phyloP scores from a whole-genome alignment of 805 yeast species.

The Kuraishia borneana region DNA sequence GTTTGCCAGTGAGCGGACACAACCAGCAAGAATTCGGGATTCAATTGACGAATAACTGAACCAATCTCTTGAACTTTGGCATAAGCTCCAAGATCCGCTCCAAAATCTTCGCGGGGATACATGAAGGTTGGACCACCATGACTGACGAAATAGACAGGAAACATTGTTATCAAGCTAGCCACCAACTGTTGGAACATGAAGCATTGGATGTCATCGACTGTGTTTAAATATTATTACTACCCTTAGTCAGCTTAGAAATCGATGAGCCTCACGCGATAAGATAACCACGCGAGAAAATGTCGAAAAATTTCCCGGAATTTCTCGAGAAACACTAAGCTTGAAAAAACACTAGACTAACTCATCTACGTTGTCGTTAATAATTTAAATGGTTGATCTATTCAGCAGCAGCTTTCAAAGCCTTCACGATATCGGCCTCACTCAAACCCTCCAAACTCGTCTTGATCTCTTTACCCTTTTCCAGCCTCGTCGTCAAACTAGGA shows the following conservation, averaged over 20 bases:
- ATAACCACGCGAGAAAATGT: too few species aligned
- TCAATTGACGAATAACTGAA: conserved; percentile 31
- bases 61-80: conserved; percentile 40
- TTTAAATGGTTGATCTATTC: background rate
- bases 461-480: conserved; percentile 42
- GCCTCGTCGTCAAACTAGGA: conserved; percentile 68
- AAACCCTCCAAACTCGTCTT: conserved; percentile 37
- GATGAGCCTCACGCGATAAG: too few species aligned
- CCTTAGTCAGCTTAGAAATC: too few species aligned
- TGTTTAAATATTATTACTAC: too few species aligned
- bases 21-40: conserved; percentile 56
- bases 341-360: too few species aligned
- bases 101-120: conserved; percentile 35
- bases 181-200: background rate
- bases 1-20: conserved; percentile 79
- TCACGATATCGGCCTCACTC: conserved; percentile 31
- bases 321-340: too few species aligned
- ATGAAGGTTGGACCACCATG: conserved; percentile 82
- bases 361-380: too few species aligned
- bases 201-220: background rate
- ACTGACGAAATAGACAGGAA: conserved; percentile 60
- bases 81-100: conserved; percentile 53
- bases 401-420: conserved; percentile 12
- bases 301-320: too few species aligned
- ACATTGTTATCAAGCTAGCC: background rate